Evolutionary conservation across 176 grass and related monocot genomes (phyloP), one percentile per base, ranked within the genome.

Genomic region (Aegilops sharonensis): DNA sequence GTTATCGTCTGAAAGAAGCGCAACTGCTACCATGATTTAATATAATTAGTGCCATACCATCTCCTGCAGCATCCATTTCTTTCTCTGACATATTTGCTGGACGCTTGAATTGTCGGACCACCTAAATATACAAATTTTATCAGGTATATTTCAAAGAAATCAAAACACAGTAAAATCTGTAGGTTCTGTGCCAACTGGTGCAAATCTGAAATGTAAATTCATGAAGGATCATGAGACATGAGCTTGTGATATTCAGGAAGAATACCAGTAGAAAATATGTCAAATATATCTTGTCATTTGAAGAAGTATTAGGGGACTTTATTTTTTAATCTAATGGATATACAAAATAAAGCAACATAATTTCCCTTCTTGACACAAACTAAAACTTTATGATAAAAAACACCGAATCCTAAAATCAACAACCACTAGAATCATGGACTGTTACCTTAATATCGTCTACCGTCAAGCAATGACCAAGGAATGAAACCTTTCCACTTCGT

Each of bases 51-150:
- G 15, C 66, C 71, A 63, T 89, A 98, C 97, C 94, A 87, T 98
- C 97, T 84, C 97, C 94, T 47, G 92, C 88, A 13, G 97, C 97
- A 95, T 98, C 94, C 50, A 98, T 95, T 81, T 98, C 97, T 10
- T 91, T 91, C 66, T 94, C 88, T 81, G 81, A 90, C 48, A 92
- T 87, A 91, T 92, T 79, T 84, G 86, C 84, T 85, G 97, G 97
- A 65, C 89, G 78, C 65, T 94, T 98, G 37, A 98, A 95, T 80
- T 94, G 88, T 10, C 85, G 90, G 30, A 91, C 68, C 50, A 98
- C 83, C 97, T 98, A 87, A 63, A 91, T 69, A 61, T 78, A 85
- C 42, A 83, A 43, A 78, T 13, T 71, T 39, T 15, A 86, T 68
- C 68, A 45, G 50, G 82, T 83, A 78, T 71, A 72, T 79, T 67